Conservation (phyloP, 495 filamentous ascomycete species). For the Xylaria longipes region DNA sequence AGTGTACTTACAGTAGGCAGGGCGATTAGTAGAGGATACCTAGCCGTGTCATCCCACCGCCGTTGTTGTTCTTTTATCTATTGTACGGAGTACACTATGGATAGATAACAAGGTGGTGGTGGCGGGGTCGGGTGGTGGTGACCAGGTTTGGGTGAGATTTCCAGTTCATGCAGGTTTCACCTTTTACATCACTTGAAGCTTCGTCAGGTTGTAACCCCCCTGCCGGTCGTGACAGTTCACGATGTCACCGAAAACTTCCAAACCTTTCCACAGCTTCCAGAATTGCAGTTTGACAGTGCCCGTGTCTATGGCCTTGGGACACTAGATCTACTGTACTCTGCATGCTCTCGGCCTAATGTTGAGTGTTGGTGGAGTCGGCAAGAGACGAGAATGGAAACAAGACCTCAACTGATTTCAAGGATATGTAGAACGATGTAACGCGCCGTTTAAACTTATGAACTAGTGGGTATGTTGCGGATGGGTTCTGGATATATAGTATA, state of each 20-base stretch:
- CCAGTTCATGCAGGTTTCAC: constrained; percentile 24
- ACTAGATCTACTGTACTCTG: constrained; percentile 6
- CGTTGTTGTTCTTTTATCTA: neutral
- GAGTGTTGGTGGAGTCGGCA: constrained; percentile 13
- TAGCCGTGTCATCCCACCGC: constrained; percentile 4
- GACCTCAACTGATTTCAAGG: constrained; percentile 14
- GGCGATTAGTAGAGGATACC: constrained; percentile 1
- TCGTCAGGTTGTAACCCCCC: constrained; percentile 8
- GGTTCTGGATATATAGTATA: too few species aligned
- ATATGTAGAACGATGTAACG: constrained; percentile 25
- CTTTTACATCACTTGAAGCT: neutral
- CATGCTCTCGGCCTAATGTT: constrained; percentile 12
- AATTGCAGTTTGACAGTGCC: constrained; percentile 2
- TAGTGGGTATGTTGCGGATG: constrained; percentile 2
- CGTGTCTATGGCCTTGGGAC: constrained; percentile 27
- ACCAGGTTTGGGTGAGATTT: constrained; percentile 22
- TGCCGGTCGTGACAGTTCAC: constrained; percentile 7
- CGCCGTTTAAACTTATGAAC: constrained; percentile 3
- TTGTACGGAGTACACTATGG: neutral
- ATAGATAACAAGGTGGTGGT: neutral
- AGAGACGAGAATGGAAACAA: constrained; percentile 9
- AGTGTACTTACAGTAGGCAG: neutral
- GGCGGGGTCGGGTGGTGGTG: constrained; percentile 6
- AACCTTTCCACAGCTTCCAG: constrained; percentile 13
- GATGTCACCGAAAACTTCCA: constrained; percentile 27